Evolutionary conservation across 768 basidiomycete genomes (phyloP), one percentile per base, ranked within the genome.

Genomic region (Fomitopsis pulvina): DNA sequence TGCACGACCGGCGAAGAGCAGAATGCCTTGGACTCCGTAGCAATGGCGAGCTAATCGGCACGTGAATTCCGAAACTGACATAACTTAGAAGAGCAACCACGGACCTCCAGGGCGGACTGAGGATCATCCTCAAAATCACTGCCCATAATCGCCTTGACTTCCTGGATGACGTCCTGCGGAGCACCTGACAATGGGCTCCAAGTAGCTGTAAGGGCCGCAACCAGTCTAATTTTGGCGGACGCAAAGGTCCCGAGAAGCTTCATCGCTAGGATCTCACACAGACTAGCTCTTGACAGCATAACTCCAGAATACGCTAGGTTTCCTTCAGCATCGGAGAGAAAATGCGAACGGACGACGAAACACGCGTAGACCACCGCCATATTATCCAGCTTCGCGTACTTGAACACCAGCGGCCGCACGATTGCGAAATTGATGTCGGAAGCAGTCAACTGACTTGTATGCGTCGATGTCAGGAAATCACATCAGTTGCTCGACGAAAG

Each of bases 131-230:
- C 67, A 45, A 84, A 80, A 41, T 79, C 73, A 25, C 85, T 80
- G 6, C 77, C 79, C 43, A 79, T 78, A 3, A 86, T 63, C 22
- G 71, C 67, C 60, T 78, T 81, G 34, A 94, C 80, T 40, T 84
- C 78, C 25, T 82, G 75, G 5, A 92, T 69, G 22, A 88, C 78
- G 21, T 83, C 78, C 16, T 64, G 59, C 1, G 82, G 73, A 3
- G 88, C 88, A 1, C 91, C 90, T 28, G 85, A 77, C 45, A 95
- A 77, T 1, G 92, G 88, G 63, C 83, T 88, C 87, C 90, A 96
- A 50, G 76, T 79, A 0, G 81, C 83, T 0, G 88, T 92, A 45
- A 97, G 68, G 24, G 88, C 85, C 8, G 86, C 81, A 24, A 85
- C 78, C 18, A 93, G 74, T 50, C 86, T 80, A n/a, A 92, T 76